Evolutionary conservation across 2,329 filamentous ascomycete genomes (phyloP), one percentile per base, ranked within the genome.

Genomic region (Nigrospora sphaerica): DNA sequence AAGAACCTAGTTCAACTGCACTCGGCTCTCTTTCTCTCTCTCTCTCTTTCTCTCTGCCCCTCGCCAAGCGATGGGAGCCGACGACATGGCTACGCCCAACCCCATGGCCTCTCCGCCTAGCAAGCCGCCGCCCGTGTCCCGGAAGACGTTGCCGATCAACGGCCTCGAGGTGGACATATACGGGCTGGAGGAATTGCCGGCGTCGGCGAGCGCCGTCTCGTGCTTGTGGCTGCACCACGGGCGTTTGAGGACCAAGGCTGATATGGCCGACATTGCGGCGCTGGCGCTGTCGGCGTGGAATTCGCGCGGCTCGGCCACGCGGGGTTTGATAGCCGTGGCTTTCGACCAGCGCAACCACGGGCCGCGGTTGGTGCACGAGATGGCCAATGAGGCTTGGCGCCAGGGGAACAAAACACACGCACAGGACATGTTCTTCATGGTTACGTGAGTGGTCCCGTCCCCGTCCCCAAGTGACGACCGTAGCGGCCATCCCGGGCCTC

Each of bases 261-360:
- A 78, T 51, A 96, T 97, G 91, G 72, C 74, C 1, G 80, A 80
- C 28, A 77, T 93, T 45, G 91, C 89, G 3, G 69, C 75, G n/a
- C 76, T 78, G 6, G 73, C 81, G 12, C 74, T 96, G 42, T 66
- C 71, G n/a, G 77, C 81, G 10, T 95, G 6, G 55, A 57, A 46
- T 54, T 63, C 13, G 57, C 59, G 32, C 52, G 56, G 32, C 55
- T 51, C 42, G 60, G 52, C 44, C 55, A 44, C 42, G 45, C 59
- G 65, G 69, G 86, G 86, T 0, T 67, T 97, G 36, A 83, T 97
- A 42, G 90, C 88, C 3, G 78, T 91, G 12, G 80, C 85, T 3
- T 95, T 95, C 64, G 93, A 97, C 67, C 90, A 95, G 71, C 80
- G 92, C 39, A 97, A 97, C 64, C 93, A 97, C 66, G 93, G 93